Base-by-base conservation (phyloP, 208 protist species). In the Spongospora subterranea region DNA sequence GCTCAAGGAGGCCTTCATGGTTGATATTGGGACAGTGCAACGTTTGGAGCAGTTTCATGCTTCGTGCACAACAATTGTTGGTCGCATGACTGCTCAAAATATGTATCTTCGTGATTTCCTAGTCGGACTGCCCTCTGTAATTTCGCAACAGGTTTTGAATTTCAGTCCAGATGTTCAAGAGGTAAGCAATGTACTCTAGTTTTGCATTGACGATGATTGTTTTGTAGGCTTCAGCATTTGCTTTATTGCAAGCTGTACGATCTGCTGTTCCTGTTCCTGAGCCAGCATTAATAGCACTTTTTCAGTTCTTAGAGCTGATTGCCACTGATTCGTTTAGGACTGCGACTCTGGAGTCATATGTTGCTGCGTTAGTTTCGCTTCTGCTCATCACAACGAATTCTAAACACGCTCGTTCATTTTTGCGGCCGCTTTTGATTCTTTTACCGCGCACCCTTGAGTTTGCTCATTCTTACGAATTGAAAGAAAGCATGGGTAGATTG, bases 261-360 rank as follows among this genome's bases (percentile, higher is more conserved):
- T 35, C 6, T 35, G 40, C 40, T 35, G 54, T 65, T 32, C 54
- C 71, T 13, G 13, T 43, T 43, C 6, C 71, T 65, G 54, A 82
- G 40, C 11, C 71, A 35, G 6, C 71, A 82, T 45, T 35, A 6
- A 6, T 35, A 20, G n/a, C n/a, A 13, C 11, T 82, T 20, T 43
- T 82, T 39, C 40, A 35, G n/a, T 6, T 82, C 17, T 6, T 82
- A 13, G 71, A 82, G n/a, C 17, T 82, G 13, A 43, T 82, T 13
- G 6, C 71, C 11, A 82, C 71, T 13, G 71, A 82, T 82, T 82
- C 17, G 6, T 82, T 82, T n/a, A 6, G 71, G 17, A 82, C 71
- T 20, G 35, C 71, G n/a, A 82, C 71, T 35, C n/a, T 82, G 17
- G 71, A 82, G 35, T 43, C 40, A n/a, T 6, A 82, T 40, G 71